A percentile compares a stretch with the other conserved stretches of the same genome.
phyloP scores from a whole-genome alignment of 2,329 filamentous ascomycete genomes.

The Aspergillus neotritici region DNA sequence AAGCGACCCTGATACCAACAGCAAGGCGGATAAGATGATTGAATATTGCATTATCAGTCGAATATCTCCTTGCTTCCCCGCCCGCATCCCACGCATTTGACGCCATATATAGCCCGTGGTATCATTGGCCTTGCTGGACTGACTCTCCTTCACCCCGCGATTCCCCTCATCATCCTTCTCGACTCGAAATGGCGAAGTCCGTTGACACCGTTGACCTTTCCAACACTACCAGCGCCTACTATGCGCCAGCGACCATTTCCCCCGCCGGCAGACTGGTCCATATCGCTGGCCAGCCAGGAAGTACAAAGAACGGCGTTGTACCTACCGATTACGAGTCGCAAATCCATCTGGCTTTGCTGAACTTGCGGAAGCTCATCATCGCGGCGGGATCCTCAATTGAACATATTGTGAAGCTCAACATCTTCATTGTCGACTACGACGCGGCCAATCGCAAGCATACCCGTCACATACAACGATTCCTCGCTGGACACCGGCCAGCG shows the following conservation, averaged over 20 bases:
- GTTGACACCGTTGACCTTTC: slow-evolving; percentile 3
- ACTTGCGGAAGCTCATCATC: slow-evolving; percentile 34
- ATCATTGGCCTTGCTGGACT: no score
- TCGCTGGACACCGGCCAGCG: slow-evolving; percentile 36
- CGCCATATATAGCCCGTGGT: no score
- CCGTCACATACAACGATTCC: slow-evolving; percentile 28
- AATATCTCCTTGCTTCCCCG: no score
- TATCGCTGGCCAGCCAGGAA: slow-evolving; percentile 32
- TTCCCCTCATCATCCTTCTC: neutral
- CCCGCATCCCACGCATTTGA: no score
- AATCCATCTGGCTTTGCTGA: slow-evolving; percentile 37
- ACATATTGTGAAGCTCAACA: slow-evolving; percentile 40
- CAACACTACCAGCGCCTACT: slow-evolving; percentile 9
- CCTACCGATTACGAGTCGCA: slow-evolving; percentile 40
- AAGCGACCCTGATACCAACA: no score
- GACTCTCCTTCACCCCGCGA: no score
- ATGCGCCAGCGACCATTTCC: slow-evolving; percentile 12
- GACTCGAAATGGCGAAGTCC: no score
- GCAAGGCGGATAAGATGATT: no score
- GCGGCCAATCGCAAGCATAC: slow-evolving; percentile 33
- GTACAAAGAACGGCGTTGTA: slow-evolving; percentile 23
- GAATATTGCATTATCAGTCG: no score
- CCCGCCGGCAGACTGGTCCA: slow-evolving; percentile 7
- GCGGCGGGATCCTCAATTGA: slow-evolving; percentile 32
- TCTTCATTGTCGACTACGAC: slow-evolving; percentile 45